These are phyloP conservation scores for Leccinum truebloodii DNA, from an alignment of 768 basidiomycete species.

Conservation along the genomic window DNA sequence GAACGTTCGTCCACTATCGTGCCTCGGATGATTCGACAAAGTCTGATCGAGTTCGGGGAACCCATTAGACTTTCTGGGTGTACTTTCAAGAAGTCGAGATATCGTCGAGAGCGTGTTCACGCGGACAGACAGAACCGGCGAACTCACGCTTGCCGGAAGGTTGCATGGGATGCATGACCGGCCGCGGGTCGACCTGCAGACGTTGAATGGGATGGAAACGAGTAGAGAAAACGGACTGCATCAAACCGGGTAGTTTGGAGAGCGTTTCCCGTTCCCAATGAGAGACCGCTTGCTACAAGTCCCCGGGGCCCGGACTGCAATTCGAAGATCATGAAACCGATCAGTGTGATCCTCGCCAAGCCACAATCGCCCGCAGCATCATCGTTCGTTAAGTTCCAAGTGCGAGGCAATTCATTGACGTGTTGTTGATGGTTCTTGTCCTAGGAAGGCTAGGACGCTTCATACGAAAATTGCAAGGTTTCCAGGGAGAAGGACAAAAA, in stretches of 20 bases:
- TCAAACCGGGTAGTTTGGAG: not conserved
- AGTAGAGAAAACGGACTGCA: not conserved
- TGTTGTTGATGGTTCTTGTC: not conserved
- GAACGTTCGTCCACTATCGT: not conserved
- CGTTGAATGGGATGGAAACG: not conserved
- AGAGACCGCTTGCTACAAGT: not conserved
- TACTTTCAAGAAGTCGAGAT: not conserved
- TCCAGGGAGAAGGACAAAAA: not conserved
- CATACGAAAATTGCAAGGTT: not conserved
- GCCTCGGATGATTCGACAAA: not conserved
- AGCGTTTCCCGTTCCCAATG: not conserved
- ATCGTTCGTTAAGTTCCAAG: not conserved
- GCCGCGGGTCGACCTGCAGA: not conserved
- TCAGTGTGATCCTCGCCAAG: not conserved
- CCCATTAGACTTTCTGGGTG: not conserved
- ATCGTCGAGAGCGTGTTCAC: not conserved
- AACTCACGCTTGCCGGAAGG: not conserved
- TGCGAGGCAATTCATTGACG: not conserved
- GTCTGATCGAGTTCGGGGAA: not conserved
- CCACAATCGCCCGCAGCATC: not conserved
- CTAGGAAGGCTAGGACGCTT: not conserved
- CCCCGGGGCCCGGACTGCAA: not conserved
- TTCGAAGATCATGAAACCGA: not conserved
- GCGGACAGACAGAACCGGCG: no score
- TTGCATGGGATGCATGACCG: not conserved